These are phyloP conservation scores for Yarrowia galli DNA, from an alignment of 1,139 yeast species.

Conservation along the genomic window DNA sequence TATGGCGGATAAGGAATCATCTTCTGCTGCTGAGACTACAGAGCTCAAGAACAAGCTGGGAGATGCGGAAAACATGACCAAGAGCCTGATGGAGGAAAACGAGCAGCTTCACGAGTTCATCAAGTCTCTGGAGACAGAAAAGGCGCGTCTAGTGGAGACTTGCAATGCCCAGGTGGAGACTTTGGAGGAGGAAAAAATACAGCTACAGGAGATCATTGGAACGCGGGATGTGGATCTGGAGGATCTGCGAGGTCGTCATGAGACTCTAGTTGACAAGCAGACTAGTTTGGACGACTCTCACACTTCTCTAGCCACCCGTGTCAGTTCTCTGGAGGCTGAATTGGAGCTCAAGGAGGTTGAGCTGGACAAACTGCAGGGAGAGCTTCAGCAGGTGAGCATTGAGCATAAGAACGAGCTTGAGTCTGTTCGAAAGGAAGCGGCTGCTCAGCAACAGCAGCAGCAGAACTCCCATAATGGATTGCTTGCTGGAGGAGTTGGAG, in stretches of 20 bases:
- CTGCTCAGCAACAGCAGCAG: too few species aligned
- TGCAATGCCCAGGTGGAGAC: conserved; percentile 19
- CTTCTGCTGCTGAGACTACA: conserved; percentile 40
- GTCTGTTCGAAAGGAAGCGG: conserved; percentile 6
- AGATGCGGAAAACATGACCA: conserved; percentile 47
- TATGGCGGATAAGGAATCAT: background rate
- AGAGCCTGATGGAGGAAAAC: conserved; percentile 49
- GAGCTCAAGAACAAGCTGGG: conserved; percentile 47
- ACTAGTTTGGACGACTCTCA: conserved; percentile 9
- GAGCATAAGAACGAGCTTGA: conserved; percentile 31
- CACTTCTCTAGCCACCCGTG: conserved; percentile 12
- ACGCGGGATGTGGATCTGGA: conserved; percentile 6
- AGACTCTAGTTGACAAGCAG: conserved; percentile 29
- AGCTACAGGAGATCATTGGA: conserved; percentile 18
- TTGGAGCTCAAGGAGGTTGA: conserved; percentile 32
- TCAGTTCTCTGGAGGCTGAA: conserved; percentile 31
- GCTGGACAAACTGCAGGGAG: conserved; percentile 21
- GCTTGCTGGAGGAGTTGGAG: conserved; percentile 17
- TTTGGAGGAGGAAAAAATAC: conserved; percentile 29
- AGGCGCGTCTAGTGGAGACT: conserved; percentile 14
- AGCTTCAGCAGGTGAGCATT: conserved; percentile 6
- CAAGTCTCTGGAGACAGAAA: conserved; percentile 44
- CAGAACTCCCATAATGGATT: background rate
- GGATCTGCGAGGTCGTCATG: conserved; percentile 18
- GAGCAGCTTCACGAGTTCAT: conserved; percentile 48